A percentile compares a stretch with the other conserved stretches of the same genome.
These are phyloP conservation scores for Rhizopogon sp. DNA, from an alignment of 768 basidiomycete species.

Conservation along the genomic window DNA sequence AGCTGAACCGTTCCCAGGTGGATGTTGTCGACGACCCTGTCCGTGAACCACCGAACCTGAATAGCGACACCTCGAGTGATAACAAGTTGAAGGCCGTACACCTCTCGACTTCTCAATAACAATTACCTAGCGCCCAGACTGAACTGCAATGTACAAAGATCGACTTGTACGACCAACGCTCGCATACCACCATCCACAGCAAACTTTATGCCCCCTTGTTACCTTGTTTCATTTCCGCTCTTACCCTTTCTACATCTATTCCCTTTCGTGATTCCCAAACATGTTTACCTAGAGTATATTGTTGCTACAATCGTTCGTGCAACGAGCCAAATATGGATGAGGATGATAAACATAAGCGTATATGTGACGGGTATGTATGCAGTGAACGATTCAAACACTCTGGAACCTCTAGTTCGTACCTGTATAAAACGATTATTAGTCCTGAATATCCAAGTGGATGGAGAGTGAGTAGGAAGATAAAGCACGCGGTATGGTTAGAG, in stretches of 20 bases:
- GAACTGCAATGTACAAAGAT: background rate
- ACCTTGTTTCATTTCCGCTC: background rate
- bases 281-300: background rate
- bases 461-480: background rate
- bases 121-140: slow-evolving; percentile 10
- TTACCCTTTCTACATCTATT: background rate
- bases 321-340: slow-evolving; percentile 4
- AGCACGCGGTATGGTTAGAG: background rate
- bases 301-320: slow-evolving; percentile 9
- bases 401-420: slow-evolving; percentile 6
- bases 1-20: slow-evolving; percentile 8
- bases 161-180: background rate
- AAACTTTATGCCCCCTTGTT: background rate
- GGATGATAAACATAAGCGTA: slow-evolving; percentile 16
- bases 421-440: background rate
- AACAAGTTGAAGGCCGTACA: slow-evolving; percentile 19
- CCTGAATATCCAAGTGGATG: background rate
- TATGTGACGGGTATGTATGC: slow-evolving; percentile 12
- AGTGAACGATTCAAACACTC: slow-evolving; percentile 4
- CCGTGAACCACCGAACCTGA: no score
- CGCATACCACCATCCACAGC: background rate
- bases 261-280: background rate
- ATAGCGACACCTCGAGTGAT: background rate
- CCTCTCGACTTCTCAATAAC: slow-evolving; percentile 35
- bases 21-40: background rate